Percentiles rank a stretch among this genome's conserved stretches.
These are phyloP conservation scores for Agastache rugosa DNA, from an alignment of 257 asterid genomes.

Conservation along the genomic window DNA sequence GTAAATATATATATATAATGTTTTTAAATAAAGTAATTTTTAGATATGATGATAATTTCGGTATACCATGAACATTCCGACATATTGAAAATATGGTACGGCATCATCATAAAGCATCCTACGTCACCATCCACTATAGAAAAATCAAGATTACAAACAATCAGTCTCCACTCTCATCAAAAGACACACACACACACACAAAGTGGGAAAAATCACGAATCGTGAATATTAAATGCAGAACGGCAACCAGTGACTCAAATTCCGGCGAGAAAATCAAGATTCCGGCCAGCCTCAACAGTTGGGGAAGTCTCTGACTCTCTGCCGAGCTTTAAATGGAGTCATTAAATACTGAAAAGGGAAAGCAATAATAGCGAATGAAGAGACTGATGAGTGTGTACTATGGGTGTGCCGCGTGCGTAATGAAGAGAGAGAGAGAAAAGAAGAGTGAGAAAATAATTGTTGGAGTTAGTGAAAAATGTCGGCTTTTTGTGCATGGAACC, in stretches of 20 bases:
- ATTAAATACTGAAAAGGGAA: neutral
- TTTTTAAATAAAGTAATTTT: too few relatives aligned
- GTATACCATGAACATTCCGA: too few relatives aligned
- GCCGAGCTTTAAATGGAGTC: slow-evolving; percentile 25
- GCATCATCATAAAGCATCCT: slow-evolving; percentile 21
- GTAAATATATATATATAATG: too few relatives aligned
- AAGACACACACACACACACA: neutral
- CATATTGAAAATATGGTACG: too few relatives aligned
- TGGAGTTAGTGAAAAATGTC: slow-evolving; percentile 58
- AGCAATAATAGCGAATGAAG: slow-evolving; percentile 39
- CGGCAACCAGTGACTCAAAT: neutral
- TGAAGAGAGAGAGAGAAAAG: slow-evolving; percentile 1
- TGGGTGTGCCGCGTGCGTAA: neutral
- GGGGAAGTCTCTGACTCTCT: neutral
- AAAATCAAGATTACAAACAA: neutral
- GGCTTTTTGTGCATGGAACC: slow-evolving; percentile 52
- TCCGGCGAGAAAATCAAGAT: slow-evolving; percentile 28
- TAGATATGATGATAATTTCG: too few relatives aligned
- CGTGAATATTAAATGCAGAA: neutral
- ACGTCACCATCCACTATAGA: slow-evolving; percentile 24
- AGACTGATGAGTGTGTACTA: neutral
- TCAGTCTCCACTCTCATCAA: neutral
- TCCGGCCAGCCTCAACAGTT: slow-evolving; percentile 27
- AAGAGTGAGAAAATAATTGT: slow-evolving; percentile 32
- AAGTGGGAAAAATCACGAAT: slow-evolving; percentile 25